Base-by-base conservation (phyloP, 352 stramenopile species). In the Blastocystis sp. region DNA sequence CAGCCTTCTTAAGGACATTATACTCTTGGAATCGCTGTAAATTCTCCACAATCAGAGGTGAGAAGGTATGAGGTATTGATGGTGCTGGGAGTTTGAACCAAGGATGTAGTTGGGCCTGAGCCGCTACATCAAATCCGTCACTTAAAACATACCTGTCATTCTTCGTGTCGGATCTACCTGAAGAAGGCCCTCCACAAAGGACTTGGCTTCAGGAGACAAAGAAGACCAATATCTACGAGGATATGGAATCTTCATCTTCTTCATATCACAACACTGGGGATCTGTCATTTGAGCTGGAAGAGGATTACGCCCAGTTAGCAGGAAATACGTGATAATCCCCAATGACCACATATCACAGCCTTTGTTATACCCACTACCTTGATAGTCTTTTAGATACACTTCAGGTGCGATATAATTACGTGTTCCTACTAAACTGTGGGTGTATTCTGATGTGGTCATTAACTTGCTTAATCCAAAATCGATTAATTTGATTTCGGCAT, bases 381-480 rank as follows among this genome's bases (percentile, higher is more conserved):
- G 37, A 35, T 76, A 73, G 22, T 59, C 62, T 19, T 78, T 57
- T 27, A 51, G 15, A 37, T 88, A 88, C 4, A 88, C 33, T 53
- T 88, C 77, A 22, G 77, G 77, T 24, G 77, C 77, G 35, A 88
- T 88, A 27, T 88, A 88, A 30, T 68, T 70, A 2, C 44, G 77
- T 42, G 77, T 88, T 17, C 77, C 77, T 15, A 88, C 77, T 0
- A 88, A 11, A 22, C 58, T 88, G 62, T 88, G 58, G 6, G 62
- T 78, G 44, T 81, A 81, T 11, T 81, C 40, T 33, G 53, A 60
- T n/a, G 19, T 15, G 0, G 51, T 70, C 35, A 60, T 42, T 44
- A 88, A 30, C 48, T 89, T 89, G 40, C 33, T 66, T 30, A 89
- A 68, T 1, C 80, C 80, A 44, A 89, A 89, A 40, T 89, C 80